A percentile compares a stretch with the other conserved stretches of the same genome.
Conservation (phyloP, 78 protist genomes). For the Neovahlkampfia damariscottae region DNA sequence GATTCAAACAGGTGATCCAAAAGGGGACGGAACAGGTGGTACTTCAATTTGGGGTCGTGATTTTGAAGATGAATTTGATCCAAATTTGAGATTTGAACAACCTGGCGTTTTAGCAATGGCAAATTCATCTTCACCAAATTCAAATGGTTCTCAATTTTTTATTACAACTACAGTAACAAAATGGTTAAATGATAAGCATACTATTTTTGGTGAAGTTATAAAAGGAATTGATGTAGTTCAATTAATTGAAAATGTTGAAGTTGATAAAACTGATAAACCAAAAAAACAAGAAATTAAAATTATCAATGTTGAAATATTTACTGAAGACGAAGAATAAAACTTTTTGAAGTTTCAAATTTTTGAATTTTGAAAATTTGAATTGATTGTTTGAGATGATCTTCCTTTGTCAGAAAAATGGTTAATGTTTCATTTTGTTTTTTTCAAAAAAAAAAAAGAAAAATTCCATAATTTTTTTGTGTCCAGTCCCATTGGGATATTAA, state of each 20-base stretch:
- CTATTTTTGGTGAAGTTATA: constrained; percentile 63
- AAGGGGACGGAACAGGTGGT: constrained; percentile 68
- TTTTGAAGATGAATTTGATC: constrained; percentile 87
- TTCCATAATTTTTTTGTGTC: too few species aligned
- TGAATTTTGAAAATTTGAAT: too few species aligned
- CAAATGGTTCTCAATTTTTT: constrained; percentile 91
- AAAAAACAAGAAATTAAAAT: not conserved
- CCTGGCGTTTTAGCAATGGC: constrained; percentile 88
- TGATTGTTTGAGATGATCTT: too few species aligned
- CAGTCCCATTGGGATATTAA: too few species aligned
- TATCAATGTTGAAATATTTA: not conserved
- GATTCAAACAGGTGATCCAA: constrained; percentile 95
- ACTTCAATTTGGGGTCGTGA: constrained; percentile 78
- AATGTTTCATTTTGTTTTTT: too few species aligned
- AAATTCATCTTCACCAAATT: constrained; percentile 81
- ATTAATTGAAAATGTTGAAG: not conserved
- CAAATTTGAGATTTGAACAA: constrained; percentile 60
- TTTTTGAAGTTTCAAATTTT: too few species aligned
- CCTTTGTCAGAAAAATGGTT: too few species aligned
- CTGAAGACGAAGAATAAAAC: too few species aligned
- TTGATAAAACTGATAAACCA: constrained; percentile 4
- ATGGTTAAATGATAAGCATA: constrained; percentile 65
- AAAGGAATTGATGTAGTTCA: constrained; percentile 50
- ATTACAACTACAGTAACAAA: constrained; percentile 58
- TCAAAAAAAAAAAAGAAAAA: too few species aligned